phyloP scores from a whole-genome alignment of 208 protist genomes.

The Acanthamoeba lugdunensis region DNA sequence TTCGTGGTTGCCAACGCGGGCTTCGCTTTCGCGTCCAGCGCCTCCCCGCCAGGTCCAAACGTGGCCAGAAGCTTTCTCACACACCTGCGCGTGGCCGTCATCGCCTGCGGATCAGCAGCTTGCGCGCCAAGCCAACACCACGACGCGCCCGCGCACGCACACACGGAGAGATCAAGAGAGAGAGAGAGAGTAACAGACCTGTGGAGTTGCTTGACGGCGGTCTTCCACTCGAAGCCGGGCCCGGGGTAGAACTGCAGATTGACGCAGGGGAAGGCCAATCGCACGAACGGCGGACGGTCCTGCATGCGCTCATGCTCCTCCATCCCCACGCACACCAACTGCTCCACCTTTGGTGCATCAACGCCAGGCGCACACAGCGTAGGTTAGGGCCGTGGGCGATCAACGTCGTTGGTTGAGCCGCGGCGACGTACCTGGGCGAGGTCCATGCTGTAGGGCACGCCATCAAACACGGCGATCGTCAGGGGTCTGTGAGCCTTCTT shows the following conservation, averaged over 20 bases:
- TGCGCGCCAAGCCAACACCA: not conserved
- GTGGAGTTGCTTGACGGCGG: constrained; percentile 12
- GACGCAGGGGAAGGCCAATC: constrained; percentile 7
- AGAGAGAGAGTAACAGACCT: not conserved
- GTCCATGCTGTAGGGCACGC: not conserved
- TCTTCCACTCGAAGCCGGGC: not conserved
- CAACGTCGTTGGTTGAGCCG: not conserved
- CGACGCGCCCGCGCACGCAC: not conserved
- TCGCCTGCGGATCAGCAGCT: not conserved
- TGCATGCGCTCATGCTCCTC: not conserved
- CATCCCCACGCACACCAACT: not conserved
- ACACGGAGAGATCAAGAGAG: too few species aligned
- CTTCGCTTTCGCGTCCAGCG: not conserved
- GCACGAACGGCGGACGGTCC: constrained; percentile 9
- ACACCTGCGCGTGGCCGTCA: not conserved
- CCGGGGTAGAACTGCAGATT: not conserved
- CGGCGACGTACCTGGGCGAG: not conserved
- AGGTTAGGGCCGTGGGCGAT: too few species aligned
- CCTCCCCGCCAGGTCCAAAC: not conserved
- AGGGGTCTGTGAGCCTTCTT: not conserved
- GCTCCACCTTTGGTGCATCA: not conserved
- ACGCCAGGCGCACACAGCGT: not conserved
- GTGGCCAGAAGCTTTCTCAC: constrained; percentile 2
- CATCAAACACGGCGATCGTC: not conserved
- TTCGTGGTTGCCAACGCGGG: not conserved